Evolutionary conservation across 495 filamentous ascomycete genomes (phyloP), one percentile per base, ranked within the genome.

Genomic region (Darksidea phi): DNA sequence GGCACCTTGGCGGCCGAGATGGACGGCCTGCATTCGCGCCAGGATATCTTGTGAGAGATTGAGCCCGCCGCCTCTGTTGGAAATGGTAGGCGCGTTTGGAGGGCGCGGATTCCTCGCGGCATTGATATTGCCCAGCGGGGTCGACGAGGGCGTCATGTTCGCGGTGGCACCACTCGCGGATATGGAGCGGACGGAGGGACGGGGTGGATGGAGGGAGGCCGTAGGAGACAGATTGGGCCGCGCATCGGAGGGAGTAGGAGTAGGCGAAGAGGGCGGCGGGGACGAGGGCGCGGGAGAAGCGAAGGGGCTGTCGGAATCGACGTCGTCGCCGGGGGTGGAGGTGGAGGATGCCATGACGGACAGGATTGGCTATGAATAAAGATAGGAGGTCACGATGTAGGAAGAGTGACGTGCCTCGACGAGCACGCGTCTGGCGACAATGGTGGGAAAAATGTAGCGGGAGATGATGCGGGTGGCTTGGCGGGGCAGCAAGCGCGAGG

Each of bases 121-220:
- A 70, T 88, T 92, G 65, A 96, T 71, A 37, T 86, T 82, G n/a
- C 88, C 92, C 26, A 95, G 73, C 53, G 88, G 89, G 50, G 86
- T 90, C 18, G 92, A 93, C 18, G 86, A 88, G 1, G 87, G 74
- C 54, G 80, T 87, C 79, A 94, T 88, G 43, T 51, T 66, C 23
- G 71, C 62, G 3, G 71, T 66, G 23, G 76, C 76, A 6, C 73
- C 72, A 1, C 71, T 57, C 23, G 73, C 69, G 25, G 81, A 80
- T 26, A 65, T 25, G 6, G 66, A 66, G 52, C 62, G 66, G 8
- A 50, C 17, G 15, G 54, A 41, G 11, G 61, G 66, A 28, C 53
- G 66, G 1, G 62, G 57, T 15, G 61, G 6, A 0, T 54, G 53
- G 49, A 58, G 62, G 12, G 50, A 54, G 43, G 38, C 41, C 18